Evolutionary conservation across 805 yeast genomes (phyloP), one percentile per base, ranked within the genome.

Genomic region (Pichia pseudocactophila): DNA sequence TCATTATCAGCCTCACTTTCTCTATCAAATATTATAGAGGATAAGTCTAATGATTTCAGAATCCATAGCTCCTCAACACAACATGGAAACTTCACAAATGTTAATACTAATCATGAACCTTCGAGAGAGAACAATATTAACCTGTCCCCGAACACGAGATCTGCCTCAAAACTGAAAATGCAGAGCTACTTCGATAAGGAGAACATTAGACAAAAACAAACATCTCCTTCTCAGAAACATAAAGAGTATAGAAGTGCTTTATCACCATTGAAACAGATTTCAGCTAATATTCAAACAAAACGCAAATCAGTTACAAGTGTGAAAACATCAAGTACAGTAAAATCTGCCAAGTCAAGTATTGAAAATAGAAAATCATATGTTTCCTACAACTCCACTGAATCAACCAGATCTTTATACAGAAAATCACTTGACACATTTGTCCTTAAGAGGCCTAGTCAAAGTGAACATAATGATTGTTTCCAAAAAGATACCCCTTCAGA

Each of bases 121-220:
- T 22, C 8, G 25, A 22, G 8, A 6, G 25, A 22, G 7, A 22
- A 22, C 25, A 22, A 22, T 22, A 22, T 8, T 8, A 5, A 22
- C 25, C 25, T 22, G 25, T 22, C 25, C 25, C 25, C 25, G 7
- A 22, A 22, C 25, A 6, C 25, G 5, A 22, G 25, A 32, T 13
- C 18, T 25, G 11, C 39, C 3, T 8, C 39, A 12, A 30, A 42
- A 8, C 9, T 43, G 31, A 43, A 41, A 11, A 43, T 43, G 46
- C 46, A 43, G 22, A 39, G 42, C 18, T 43, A 30, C 19, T 43
- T 43, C n/a, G 42, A 43, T 17, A 43, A 43, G 10, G 46, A 43
- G 26, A 43, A 43, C 33, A 7, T 31, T 16, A 10, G 16, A n/a
- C 17, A 13, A 31, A 15, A 31, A 31, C 19, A 25, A 3, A 35